phyloP scores from a whole-genome alignment of 2,329 filamentous ascomycete genomes.

The Diaporthe amygdali region DNA sequence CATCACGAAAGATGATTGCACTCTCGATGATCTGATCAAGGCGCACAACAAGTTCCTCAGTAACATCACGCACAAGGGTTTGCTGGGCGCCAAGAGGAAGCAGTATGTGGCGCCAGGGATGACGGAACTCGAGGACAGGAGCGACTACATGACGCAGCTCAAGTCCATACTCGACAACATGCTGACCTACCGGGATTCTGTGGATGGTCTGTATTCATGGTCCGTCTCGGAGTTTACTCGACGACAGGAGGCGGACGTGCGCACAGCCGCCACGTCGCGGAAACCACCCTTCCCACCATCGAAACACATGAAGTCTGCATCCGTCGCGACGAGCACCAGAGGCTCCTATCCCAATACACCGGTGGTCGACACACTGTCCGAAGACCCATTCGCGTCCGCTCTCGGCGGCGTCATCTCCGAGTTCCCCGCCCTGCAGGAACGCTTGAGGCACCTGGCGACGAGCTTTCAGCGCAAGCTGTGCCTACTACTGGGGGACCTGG shows the following conservation, averaged over 20 bases:
- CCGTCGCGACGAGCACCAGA: constrained; percentile 30
- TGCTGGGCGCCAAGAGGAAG: constrained; percentile 74
- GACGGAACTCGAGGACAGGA: constrained; percentile 64
- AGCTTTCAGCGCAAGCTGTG: constrained; percentile 82
- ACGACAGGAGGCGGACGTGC: constrained; percentile 83
- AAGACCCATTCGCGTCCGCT: constrained; percentile 33
- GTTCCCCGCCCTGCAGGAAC: constrained; percentile 76
- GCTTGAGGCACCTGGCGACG: constrained; percentile 72
- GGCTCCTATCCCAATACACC: constrained; percentile 30
- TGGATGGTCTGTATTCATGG: constrained; percentile 94
- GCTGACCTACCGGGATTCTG: constrained; percentile 90
- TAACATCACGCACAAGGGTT: constrained; percentile 93
- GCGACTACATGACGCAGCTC: constrained; percentile 86
- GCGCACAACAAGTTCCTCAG: constrained; percentile 91
- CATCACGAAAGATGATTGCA: constrained; percentile 84
- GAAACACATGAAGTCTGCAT: constrained; percentile 28
- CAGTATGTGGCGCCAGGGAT: constrained; percentile 42
- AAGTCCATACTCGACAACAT: constrained; percentile 93
- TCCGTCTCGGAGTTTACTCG: constrained; percentile 92
- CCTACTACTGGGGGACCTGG: constrained; percentile 84
- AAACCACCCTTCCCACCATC: constrained; percentile 7
- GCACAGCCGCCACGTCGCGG: constrained; percentile 52
- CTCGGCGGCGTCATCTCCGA: constrained; percentile 65
- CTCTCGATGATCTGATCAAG: constrained; percentile 91
- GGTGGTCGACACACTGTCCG: constrained; percentile 20